Conservation (phyloP, 1,139 yeast species). For the Geotrichum macrosporum region DNA sequence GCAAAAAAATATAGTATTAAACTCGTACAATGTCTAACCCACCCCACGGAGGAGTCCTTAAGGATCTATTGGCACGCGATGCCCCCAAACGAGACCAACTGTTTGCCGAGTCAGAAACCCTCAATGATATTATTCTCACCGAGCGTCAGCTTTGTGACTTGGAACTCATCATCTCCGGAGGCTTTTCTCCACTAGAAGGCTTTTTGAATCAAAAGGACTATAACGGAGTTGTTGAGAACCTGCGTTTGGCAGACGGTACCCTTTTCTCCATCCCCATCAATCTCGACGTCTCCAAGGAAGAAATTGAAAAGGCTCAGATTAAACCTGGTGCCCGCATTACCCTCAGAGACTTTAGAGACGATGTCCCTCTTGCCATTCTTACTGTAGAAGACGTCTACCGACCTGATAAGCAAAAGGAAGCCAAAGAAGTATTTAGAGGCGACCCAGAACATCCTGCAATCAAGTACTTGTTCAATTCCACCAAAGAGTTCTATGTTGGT, state of each 20-base stretch:
- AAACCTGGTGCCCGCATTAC: constrained; percentile 61
- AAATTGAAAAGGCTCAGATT: constrained; percentile 45
- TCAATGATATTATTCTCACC: constrained; percentile 57
- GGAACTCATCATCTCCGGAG: constrained; percentile 88
- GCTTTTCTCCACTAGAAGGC: constrained; percentile 88
- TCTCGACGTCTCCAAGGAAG: constrained; percentile 62
- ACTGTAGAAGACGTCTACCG: constrained; percentile 73
- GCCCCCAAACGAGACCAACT: constrained; percentile 54
- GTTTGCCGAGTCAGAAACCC: constrained; percentile 52
- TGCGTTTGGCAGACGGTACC: constrained; percentile 71
- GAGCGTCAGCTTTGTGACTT: constrained; percentile 91
- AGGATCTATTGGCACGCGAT: constrained; percentile 83
- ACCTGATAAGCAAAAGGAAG: constrained; percentile 78
- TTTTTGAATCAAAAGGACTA: constrained; percentile 80
- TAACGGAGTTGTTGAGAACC: constrained; percentile 67
- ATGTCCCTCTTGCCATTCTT: constrained; percentile 71
- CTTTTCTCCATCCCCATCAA: constrained; percentile 94
- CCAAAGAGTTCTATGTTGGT: constrained; percentile 83
- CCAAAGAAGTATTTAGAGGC: constrained; percentile 84
- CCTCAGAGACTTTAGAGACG: constrained; percentile 79
- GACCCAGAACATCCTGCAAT: constrained; percentile 97
- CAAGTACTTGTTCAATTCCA: constrained; percentile 63
- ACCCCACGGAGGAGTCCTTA: constrained; percentile 88
- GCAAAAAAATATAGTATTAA: no score
- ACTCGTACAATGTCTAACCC: constrained; percentile 72